Evolutionary conservation across 2,329 filamentous ascomycete species (phyloP), one percentile per base, ranked within the genome.

Genomic region (Claviceps monticola): DNA sequence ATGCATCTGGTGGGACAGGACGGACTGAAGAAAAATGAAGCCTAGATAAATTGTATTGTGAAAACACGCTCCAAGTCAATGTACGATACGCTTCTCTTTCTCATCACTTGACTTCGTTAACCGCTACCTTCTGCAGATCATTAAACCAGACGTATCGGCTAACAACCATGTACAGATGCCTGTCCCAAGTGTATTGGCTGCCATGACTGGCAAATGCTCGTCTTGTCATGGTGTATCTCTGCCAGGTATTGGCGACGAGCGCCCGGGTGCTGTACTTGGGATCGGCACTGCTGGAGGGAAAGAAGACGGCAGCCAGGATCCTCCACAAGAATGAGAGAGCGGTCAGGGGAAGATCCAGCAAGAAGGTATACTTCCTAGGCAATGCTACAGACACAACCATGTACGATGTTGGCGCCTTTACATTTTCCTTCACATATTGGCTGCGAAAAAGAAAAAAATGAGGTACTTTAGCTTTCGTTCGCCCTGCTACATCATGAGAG

Each of bases 91-190:
- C 29, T 26, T 17, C 19, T 23, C 7, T 11, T 39, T 48, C 26
- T 29, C 52, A 51, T 26, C 36, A 36, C n/a, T 34, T 41, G 8
- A 13, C 26, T 29, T 21, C 39, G 19, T 48, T 51, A 36, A 45
- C 52, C 17, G 47, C 49, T 41, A 58, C 51, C 48, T 49, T 58
- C 50, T 44, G 52, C 43, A 59, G 34, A 45, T 58, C 56, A 51
- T 71, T 71, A 54, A 68, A 68, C 68, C 68, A 71, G 39, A 69
- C 65, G 52, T 70, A 67, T 42, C 67, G 65, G 55, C 66, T 69
- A 8, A 68, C 46, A 1, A 69, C 52, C 61, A 70, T 60, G 56
- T 70, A 71, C 52, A 71, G 41, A 41, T 66, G 59, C 16, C 68
- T 60, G 51, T 70, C 68, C 66, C 67, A 70, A 1, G 66, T 66